Conservation (phyloP, 139 green algal species). For the Pseudopediastrum boryanum region DNA sequence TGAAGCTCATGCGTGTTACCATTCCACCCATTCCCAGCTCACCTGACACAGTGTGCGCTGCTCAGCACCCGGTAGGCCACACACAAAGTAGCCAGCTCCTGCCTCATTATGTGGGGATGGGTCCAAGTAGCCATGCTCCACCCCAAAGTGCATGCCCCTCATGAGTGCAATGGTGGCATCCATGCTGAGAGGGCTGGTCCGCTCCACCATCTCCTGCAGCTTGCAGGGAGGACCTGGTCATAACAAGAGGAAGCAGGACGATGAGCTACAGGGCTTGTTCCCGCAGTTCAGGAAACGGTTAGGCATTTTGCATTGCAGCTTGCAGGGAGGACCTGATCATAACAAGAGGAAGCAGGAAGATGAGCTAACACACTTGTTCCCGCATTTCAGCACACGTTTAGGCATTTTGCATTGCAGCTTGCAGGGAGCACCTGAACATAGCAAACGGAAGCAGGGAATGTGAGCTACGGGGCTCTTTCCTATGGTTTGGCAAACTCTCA, state of each 20-base stretch:
- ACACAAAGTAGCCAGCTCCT: constrained; percentile 49
- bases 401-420: too few species aligned
- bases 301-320: too few species aligned
- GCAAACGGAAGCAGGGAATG: too few species aligned
- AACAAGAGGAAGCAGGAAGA: too few species aligned
- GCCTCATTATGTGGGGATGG: constrained; percentile 61
- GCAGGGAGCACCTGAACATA: constrained; percentile 34
- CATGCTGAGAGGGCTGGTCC: constrained; percentile 8
- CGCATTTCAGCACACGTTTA: too few species aligned
- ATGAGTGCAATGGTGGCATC: constrained; percentile 9
- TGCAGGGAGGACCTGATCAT: constrained; percentile 41
- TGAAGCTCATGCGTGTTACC: too few species aligned
- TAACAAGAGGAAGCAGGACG: too few species aligned
- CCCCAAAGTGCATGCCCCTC: constrained; percentile 42
- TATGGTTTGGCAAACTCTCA: too few species aligned
- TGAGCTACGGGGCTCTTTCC: too few species aligned
- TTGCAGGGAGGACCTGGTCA: constrained; percentile 45
- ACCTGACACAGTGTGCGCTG: constrained; percentile 40
- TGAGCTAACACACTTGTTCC: too few species aligned
- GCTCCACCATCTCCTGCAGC: constrained; percentile 60
- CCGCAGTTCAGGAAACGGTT: too few species aligned
- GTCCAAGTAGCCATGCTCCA: constrained; percentile 61
- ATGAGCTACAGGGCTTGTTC: too few species aligned
- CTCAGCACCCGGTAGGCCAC: constrained; percentile 32
- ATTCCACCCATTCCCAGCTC: neutral